A percentile compares a stretch with the other conserved stretches of the same genome.
phyloP scores from a whole-genome alignment of 2,329 filamentous ascomycete genomes.

The Trichothecium roseum region DNA sequence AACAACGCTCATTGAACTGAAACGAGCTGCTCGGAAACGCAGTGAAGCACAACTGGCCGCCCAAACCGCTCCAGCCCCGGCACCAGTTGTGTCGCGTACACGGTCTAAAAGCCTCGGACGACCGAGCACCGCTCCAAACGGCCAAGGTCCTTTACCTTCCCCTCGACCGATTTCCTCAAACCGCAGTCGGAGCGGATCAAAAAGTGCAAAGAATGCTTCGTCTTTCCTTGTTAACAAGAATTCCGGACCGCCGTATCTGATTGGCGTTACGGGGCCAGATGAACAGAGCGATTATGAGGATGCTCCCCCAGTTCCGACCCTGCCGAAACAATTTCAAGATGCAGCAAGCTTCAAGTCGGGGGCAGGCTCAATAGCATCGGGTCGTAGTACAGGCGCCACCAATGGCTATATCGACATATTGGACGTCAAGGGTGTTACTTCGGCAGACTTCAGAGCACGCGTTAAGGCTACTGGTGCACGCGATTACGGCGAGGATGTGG shows the following conservation, averaged over 20 bases:
- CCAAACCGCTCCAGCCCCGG: slow-evolving; percentile 2
- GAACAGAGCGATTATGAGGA: neutral
- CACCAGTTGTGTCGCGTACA: slow-evolving; percentile 1
- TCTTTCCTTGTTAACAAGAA: neutral
- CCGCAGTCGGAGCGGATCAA: neutral
- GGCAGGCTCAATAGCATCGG: neutral
- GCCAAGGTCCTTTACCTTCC: neutral
- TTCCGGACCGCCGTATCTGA: slow-evolving; percentile 4
- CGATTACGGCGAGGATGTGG: slow-evolving; percentile 55
- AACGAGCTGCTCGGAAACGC: slow-evolving; percentile 5
- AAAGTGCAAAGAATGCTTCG: neutral
- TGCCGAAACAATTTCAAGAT: slow-evolving; percentile 4
- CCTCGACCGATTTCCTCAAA: too few species aligned
- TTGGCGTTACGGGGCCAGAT: slow-evolving; percentile 3
- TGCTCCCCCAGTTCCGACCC: slow-evolving; percentile 6
- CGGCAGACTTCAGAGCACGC: slow-evolving; percentile 36
- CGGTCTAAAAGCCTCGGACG: slow-evolving; percentile 4
- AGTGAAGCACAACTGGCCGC: slow-evolving; percentile 2
- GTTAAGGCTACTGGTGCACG: slow-evolving; percentile 38
- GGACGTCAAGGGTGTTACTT: slow-evolving; percentile 43
- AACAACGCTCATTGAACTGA: slow-evolving; percentile 6
- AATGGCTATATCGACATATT: slow-evolving; percentile 41
- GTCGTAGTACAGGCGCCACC: neutral
- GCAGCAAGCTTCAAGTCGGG: slow-evolving; percentile 1
- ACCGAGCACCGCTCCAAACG: slow-evolving; percentile 5